phyloP scores from a whole-genome alignment of 2,329 filamentous ascomycete species.

The Keithomyces neogunnii region DNA sequence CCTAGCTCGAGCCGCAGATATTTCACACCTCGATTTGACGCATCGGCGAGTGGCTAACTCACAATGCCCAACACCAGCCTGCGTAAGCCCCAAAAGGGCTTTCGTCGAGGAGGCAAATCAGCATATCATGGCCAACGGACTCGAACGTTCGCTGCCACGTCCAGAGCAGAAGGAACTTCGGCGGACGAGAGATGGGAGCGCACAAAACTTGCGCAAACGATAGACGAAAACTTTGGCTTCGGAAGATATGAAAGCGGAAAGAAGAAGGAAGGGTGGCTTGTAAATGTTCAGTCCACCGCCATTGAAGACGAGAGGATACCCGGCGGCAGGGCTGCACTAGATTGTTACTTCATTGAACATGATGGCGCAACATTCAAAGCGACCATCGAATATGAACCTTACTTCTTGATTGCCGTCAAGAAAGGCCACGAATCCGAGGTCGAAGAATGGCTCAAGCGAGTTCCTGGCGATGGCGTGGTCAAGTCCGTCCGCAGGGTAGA shows the following conservation, averaged over 20 bases:
- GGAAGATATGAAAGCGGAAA: conserved; percentile 82
- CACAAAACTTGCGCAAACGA: conserved; percentile 70
- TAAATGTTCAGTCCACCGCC: conserved; percentile 86
- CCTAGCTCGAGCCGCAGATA: conserved; percentile 10
- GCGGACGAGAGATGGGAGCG: conserved; percentile 90
- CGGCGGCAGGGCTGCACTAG: conserved; percentile 79
- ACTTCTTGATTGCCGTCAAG: conserved; percentile 87
- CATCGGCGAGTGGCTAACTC: background rate
- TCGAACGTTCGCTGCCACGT: conserved; percentile 73
- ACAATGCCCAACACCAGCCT: conserved; percentile 52
- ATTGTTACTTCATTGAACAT: conserved; percentile 95
- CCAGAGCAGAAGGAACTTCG: conserved; percentile 76
- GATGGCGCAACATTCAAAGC: conserved; percentile 90
- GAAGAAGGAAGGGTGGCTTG: conserved; percentile 78
- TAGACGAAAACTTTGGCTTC: conserved; percentile 95
- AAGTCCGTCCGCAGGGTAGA: conserved; percentile 71
- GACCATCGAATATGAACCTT: conserved; percentile 91
- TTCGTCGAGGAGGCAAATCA: conserved; percentile 59
- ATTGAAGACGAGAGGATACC: conserved; percentile 78
- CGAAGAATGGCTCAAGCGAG: conserved; percentile 83
- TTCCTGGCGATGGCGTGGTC: conserved; percentile 71
- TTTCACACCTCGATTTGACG: conserved; percentile 11
- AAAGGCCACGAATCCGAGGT: conserved; percentile 84
- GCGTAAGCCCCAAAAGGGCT: conserved; percentile 54
- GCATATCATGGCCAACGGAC: conserved; percentile 61